Base-by-base conservation (phyloP, 2,329 filamentous ascomycete genomes). In the Arthrobotrys sphaeroides region DNA sequence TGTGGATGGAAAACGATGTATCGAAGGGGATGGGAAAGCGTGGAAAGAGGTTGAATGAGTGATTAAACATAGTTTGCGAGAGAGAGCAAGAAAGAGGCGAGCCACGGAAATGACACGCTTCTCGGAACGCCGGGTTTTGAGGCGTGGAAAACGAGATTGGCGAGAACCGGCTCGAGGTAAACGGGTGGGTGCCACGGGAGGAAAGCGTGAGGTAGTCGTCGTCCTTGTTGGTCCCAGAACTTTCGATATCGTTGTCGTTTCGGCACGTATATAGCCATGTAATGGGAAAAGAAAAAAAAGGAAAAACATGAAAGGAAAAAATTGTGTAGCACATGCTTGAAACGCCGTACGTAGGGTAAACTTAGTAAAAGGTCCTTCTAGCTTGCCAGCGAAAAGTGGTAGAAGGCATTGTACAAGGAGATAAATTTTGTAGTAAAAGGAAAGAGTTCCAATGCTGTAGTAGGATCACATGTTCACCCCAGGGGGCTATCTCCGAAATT, bases 141-240 rank as follows among this genome's bases (percentile, higher is more conserved):
- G 43, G 66, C 57, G 42, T 60, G 65, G 62, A 36, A 73, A 64
- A 24, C 36, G 60, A 62, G 22, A 51, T 67, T 55, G 57, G 69
- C 57, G 47, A 72, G 53, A 78, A 73, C 65, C 59, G 22, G 57
- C 65, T 73, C 68, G 68, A 60, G 55, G 74, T 16, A 64, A 61
- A 73, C 36, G 59, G 28, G 65, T 64, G 60, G 47, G 47, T 73
- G 73, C 49, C 77, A 78, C 76, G 77, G 69, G 60, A 49, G 60
- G 64, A 62, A 59, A 69, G 70, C 61, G 57, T 75, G 64, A 75
- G 72, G 64, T 36, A 59, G 40, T 59, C 42, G 51, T 43, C 53
- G 64, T 59, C 40, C 18, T 36, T 59, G 59, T 72, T 65, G 59
- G 45, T 59, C 61, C 47, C 9, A 43, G 31, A 61, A 49, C 53